A percentile compares a stretch with the other conserved stretches of the same genome.
Evolutionary conservation across 2,329 filamentous ascomycete genomes (phyloP).

Genomic region (Lasiodiplodia gonubiensis): DNA sequence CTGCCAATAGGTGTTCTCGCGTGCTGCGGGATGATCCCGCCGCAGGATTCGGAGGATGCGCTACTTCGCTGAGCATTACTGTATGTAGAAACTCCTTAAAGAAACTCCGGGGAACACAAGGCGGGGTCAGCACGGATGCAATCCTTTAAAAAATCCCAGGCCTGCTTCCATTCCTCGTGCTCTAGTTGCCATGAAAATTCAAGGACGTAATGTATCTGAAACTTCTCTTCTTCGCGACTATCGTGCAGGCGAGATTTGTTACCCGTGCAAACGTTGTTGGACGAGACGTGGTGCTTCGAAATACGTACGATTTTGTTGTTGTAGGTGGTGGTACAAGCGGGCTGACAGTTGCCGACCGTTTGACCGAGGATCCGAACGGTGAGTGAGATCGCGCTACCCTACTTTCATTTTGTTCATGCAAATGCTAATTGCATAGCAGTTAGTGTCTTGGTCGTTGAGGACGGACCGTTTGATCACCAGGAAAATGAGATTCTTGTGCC

Average conservation of each 20-base stretch:
- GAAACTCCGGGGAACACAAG: not conserved
- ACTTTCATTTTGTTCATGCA: not conserved
- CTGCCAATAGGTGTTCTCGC: not conserved
- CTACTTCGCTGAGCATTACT: not conserved
- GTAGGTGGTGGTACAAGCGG: constrained; percentile 31
- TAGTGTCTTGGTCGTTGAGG: not conserved
- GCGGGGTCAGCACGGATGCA: not conserved
- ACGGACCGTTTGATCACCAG: not conserved
- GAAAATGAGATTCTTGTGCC: not conserved
- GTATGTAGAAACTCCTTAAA: not conserved
- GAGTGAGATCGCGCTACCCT: constrained; percentile 11
- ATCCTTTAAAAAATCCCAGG: not conserved
- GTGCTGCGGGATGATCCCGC: not conserved
- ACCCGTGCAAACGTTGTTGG: not conserved
- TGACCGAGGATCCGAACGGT: constrained; percentile 39
- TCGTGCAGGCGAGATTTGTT: not conserved
- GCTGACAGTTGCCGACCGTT: constrained; percentile 30
- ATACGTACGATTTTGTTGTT: constrained; percentile 13
- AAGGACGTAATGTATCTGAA: not conserved
- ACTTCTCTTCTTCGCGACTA: not conserved
- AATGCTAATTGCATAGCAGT: not conserved
- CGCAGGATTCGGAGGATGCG: not conserved
- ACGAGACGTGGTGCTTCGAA: not conserved
- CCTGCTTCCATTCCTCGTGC: not conserved
- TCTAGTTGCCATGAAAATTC: too few species aligned